Evolutionary conservation across 2,329 filamentous ascomycete genomes (phyloP), one percentile per base, ranked within the genome.

Genomic region (Penicillium sp.): DNA sequence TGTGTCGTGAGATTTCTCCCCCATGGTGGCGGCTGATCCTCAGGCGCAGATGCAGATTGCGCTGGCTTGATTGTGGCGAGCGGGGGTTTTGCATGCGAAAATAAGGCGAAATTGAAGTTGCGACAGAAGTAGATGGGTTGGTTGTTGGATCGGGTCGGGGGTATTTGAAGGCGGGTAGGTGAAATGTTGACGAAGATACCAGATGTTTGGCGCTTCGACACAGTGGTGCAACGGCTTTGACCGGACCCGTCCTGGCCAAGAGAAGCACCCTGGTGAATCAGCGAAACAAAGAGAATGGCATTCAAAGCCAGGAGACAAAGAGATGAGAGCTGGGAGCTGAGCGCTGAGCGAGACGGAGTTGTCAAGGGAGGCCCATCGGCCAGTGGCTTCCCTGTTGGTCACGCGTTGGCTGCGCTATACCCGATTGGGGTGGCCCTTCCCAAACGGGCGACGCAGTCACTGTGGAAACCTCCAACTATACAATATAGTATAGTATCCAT

Each of bases 361-460:
- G 27, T 43, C 26, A 43, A 43, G 30, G 43, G 30, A 24, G 13
- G n/a, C 36, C 21, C 24, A 24, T 26, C 21, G 13, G 15, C 21
- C n/a, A 17, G 13, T 12, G 20, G 20, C 15, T 61, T 65, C 56
- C 58, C 65, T 62, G 55, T 58, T 52, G 58, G 68, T 72, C 69
- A 72, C 69, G 69, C 69, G 69, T 71, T 69, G 65, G 68, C 26
- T 49, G 53, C 68, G 64, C 69, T 72, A 72, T 60, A 24, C 69
- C 68, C 23, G 23, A 63, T 60, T 55, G n/a, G 60, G 58, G 40
- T 32, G 33, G 34, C 15, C 10, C 29, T 47, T 44, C 21, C 33
- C 17, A 40, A 37, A 33, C 21, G 13, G 23, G 41, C 6, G 13
- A 20, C 3, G 24, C 40, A 36, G 36, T 46, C 32, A 26, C 30